Evolutionary conservation across 2,329 filamentous ascomycete species (phyloP), one percentile per base, ranked within the genome.

Genomic region (Decorospora gaudefroyi): DNA sequence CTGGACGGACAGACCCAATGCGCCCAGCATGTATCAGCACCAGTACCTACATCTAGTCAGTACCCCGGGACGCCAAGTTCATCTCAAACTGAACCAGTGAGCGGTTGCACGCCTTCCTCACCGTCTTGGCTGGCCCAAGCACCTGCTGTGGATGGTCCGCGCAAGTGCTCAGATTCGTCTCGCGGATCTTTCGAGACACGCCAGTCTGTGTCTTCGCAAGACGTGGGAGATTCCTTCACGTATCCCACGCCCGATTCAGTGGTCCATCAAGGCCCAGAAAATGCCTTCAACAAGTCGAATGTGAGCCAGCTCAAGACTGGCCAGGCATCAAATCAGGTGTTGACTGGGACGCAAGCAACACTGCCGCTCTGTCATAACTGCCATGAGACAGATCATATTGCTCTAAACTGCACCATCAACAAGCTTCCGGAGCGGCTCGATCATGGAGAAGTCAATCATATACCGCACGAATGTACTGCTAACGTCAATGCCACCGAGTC

Each of bases 181-280:
- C 10, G n/a, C 3, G 7, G 12, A 37, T 10, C 11, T n/a, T 18
- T 13, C 16, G 8, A 27, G 12, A 37, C 26, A 23, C 40, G 19
- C 3, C 27, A 16, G 2, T 18, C 8, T 9, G 5, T 18, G 10
- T 12, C 15, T 19, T 19, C 19, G 21, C 13, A 16, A 8, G 19
- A 43, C 13, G 15, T 6, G 4, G 10, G 19, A 1, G 2, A 6
- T 15, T 16, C 9, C 25, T 18, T 29, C 13, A 28, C 37, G 8
- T 38, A 38, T 29, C 44, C 25, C 11, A 38, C 44, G 8, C 39
- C 44, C 9, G 33, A 18, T 11, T 38, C 38, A 11, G 16, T 11
- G 5, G 18, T 11, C 7, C 12, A 23, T 13, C 30, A 10, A 4
- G 18, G 34, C 8, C 8, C n/a, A 19, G 11, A 15, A 15, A 7